Evolutionary conservation across 768 basidiomycete species (phyloP).

Genomic region (Udeniomyces megalosporus): DNA sequence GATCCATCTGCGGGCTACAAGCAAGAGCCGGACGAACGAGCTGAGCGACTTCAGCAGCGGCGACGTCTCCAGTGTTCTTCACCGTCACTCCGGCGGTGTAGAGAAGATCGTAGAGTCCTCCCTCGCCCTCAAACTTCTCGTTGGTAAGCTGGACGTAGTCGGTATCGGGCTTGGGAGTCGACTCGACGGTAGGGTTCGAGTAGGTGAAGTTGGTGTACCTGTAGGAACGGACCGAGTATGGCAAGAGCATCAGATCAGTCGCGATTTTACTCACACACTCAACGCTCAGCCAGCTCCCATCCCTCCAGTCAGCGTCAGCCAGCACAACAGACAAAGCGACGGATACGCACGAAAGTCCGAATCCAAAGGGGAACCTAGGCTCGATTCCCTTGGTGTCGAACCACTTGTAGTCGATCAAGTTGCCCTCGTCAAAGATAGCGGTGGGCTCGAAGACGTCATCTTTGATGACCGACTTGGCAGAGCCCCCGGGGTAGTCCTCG

Average conservation of each 20-base stretch:
- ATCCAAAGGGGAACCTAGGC: slow-evolving; percentile 26
- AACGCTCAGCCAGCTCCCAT: too few relatives aligned
- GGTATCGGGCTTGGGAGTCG: slow-evolving; percentile 18
- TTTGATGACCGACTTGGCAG: neutral
- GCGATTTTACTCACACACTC: too few relatives aligned
- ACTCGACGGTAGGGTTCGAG: slow-evolving; percentile 19
- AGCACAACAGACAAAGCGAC: too few relatives aligned
- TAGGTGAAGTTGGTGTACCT: slow-evolving; percentile 27
- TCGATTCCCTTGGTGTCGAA: slow-evolving; percentile 36
- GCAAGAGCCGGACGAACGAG: slow-evolving; percentile 28
- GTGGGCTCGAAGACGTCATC: slow-evolving; percentile 4
- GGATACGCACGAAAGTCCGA: neutral
- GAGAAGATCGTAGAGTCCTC: slow-evolving; percentile 26
- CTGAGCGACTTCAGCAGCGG: slow-evolving; percentile 30
- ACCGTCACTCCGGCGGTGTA: slow-evolving; percentile 25
- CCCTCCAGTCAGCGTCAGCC: too few relatives aligned
- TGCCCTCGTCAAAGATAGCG: slow-evolving; percentile 6
- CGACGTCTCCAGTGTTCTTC: slow-evolving; percentile 27
- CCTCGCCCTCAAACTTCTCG: slow-evolving; percentile 24
- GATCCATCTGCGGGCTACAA: too few relatives aligned
- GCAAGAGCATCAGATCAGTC: too few relatives aligned
- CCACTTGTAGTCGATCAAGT: slow-evolving; percentile 16
- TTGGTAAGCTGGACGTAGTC: slow-evolving; percentile 28
- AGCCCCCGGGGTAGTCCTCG: slow-evolving; percentile 39
- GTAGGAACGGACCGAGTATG: neutral